A percentile compares a stretch with the other conserved stretches of the same genome.
Conservation (phyloP, 306 rosid genomes). For the Vigna radiata region DNA sequence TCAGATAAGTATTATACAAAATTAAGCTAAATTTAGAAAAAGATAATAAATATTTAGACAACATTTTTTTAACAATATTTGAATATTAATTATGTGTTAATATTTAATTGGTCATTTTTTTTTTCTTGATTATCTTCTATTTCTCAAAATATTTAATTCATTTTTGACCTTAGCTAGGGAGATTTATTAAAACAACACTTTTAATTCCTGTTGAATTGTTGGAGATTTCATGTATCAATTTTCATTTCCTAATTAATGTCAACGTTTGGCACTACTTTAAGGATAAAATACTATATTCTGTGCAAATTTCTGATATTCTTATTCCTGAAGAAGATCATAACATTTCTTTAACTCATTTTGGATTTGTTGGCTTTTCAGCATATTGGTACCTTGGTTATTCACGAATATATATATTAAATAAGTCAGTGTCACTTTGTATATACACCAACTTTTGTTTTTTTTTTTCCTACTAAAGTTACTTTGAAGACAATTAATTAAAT, state of each 20-base stretch:
- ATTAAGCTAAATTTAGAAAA: too few relatives aligned
- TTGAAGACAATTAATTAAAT: background rate
- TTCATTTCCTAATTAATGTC: conserved; percentile 1
- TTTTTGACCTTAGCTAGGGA: background rate
- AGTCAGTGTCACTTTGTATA: background rate
- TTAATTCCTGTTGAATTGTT: background rate
- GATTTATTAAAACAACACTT: background rate
- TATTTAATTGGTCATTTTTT: too few relatives aligned
- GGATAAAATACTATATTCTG: background rate
- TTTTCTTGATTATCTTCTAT: background rate
- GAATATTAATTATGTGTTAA: too few relatives aligned
- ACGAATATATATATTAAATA: background rate
- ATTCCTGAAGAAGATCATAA: conserved; percentile 36
- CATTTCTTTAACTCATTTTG: conserved; percentile 26
- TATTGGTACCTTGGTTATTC: conserved; percentile 28
- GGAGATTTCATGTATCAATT: background rate
- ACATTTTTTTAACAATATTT: too few relatives aligned
- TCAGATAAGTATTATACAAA: too few relatives aligned
- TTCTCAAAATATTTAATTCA: background rate
- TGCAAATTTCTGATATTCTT: conserved; percentile 20
- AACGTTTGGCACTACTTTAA: background rate
- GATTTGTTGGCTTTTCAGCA: conserved; percentile 38
- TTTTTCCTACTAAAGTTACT: background rate
- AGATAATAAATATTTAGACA: too few relatives aligned
- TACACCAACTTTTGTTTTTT: background rate